Evolutionary conservation across 179 eudicot genomes (phyloP).

Genomic region (Heliamphora pulchella): DNA sequence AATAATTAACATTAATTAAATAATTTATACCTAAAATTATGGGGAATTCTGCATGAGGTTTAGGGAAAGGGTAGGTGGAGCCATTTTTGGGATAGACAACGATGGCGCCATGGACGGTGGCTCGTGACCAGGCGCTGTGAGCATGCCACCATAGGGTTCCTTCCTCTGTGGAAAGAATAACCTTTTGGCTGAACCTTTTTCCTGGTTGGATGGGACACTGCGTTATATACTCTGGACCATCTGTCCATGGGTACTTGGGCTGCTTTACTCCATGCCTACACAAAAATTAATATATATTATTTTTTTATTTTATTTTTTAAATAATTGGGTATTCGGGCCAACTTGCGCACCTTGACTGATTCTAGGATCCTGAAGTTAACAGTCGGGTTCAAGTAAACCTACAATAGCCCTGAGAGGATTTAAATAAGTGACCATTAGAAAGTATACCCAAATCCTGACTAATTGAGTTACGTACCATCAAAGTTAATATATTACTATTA

Average conservation of each 20-base stretch:
- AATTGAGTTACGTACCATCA: too few species aligned
- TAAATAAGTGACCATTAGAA: too few species aligned
- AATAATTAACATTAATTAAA: too few species aligned
- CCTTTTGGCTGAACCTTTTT: constrained; percentile 13
- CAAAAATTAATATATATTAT: not conserved
- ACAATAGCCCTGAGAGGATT: too few species aligned
- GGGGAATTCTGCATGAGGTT: constrained; percentile 24
- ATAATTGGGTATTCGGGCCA: too few species aligned
- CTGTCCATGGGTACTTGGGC: constrained; percentile 17
- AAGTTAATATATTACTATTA: too few species aligned
- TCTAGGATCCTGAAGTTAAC: too few species aligned
- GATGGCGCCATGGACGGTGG: constrained; percentile 35
- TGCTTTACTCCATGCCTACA: constrained; percentile 29
- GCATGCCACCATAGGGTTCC: constrained; percentile 53
- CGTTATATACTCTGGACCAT: constrained; percentile 23
- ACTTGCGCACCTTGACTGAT: too few species aligned
- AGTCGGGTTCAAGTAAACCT: too few species aligned
- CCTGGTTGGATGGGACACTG: constrained; percentile 27
- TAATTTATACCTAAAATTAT: constrained; percentile 26
- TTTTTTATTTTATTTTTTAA: too few species aligned
- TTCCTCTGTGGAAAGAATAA: constrained; percentile 14
- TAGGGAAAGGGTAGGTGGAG: constrained; percentile 26
- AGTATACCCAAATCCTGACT: too few species aligned
- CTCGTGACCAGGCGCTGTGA: constrained; percentile 43
- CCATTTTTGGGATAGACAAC: constrained; percentile 23